These are phyloP conservation scores for Arabidopsis lyrata DNA, from an alignment of 441 rosid species.

Conservation along the genomic window DNA sequence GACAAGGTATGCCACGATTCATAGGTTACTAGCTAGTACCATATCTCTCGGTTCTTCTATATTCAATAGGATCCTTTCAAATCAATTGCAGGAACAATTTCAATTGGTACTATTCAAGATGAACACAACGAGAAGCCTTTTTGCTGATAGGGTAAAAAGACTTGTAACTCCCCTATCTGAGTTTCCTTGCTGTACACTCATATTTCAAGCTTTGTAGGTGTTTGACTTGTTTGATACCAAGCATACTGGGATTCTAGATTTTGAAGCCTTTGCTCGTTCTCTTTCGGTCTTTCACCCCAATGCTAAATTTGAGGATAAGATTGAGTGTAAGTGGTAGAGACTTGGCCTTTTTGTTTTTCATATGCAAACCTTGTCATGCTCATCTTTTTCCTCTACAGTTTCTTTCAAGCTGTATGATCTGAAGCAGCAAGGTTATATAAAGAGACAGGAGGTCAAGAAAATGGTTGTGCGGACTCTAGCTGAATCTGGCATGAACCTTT, in stretches of 20 bases:
- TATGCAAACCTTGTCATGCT: constrained; percentile 4
- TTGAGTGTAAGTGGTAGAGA: constrained; percentile 53
- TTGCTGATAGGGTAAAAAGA: constrained; percentile 60
- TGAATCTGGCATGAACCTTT: constrained; percentile 71
- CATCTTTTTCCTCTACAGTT: constrained; percentile 49
- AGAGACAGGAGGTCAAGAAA: constrained; percentile 70
- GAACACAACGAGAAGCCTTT: constrained; percentile 59
- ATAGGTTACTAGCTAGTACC: no score
- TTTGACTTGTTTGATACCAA: constrained; percentile 74
- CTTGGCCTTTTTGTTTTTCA: background rate
- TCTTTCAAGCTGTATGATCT: constrained; percentile 71
- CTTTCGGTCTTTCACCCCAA: constrained; percentile 71
- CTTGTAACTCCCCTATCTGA: background rate
- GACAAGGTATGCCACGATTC: no score
- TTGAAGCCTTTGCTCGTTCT: constrained; percentile 70
- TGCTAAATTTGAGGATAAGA: constrained; percentile 64
- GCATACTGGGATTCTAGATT: constrained; percentile 67
- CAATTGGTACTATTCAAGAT: constrained; percentile 62
- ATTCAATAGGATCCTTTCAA: constrained; percentile 3
- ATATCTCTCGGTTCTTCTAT: background rate
- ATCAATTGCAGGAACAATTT: constrained; percentile 59
- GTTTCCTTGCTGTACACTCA: constrained; percentile 28
- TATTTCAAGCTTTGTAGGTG: constrained; percentile 49
- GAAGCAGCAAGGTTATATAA: constrained; percentile 74
- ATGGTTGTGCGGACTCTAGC: constrained; percentile 66